phyloP scores from a whole-genome alignment of 768 basidiomycete species.

The Butyriboletus loyo region DNA sequence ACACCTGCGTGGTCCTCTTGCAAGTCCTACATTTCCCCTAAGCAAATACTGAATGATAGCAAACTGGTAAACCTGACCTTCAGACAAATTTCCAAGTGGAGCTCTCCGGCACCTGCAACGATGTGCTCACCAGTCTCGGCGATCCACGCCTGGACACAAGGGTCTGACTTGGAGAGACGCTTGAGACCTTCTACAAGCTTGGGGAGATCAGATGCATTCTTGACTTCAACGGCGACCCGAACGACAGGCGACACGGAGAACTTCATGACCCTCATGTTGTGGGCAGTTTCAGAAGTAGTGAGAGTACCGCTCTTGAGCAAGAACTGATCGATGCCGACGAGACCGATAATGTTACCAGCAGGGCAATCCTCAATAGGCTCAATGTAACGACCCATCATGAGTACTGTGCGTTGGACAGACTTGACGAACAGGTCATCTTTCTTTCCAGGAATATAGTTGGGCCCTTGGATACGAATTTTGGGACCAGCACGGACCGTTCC shows the following conservation, averaged over 20 bases:
- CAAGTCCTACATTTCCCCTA: constrained; percentile 64
- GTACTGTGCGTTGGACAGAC: constrained; percentile 95
- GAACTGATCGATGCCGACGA: constrained; percentile 99
- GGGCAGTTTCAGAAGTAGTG: constrained; percentile 96
- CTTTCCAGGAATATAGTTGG: constrained; percentile 98
- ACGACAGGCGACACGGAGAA: constrained; percentile 99
- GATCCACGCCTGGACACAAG: constrained; percentile 97
- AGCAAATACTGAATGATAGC: background rate
- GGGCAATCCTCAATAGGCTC: constrained; percentile 99
- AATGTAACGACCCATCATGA: constrained; percentile 99
- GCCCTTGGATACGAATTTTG: constrained; percentile 99
- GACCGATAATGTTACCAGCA: constrained; percentile 96
- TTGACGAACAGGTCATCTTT: constrained; percentile 98
- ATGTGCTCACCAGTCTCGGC: constrained; percentile 94
- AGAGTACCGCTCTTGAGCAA: constrained; percentile 98
- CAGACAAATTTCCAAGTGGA: constrained; percentile 99
- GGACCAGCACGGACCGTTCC: constrained; percentile 96
- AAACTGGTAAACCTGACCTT: constrained; percentile 53
- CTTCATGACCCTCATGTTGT: constrained; percentile 99
- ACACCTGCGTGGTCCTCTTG: constrained; percentile 99
- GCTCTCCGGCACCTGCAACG: constrained; percentile 98
- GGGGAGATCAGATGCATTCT: constrained; percentile 98
- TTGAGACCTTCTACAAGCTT: constrained; percentile 99
- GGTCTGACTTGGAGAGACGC: constrained; percentile 99
- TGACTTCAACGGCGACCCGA: constrained; percentile 98